These are phyloP conservation scores for Monosporozyma solicola DNA, from an alignment of 805 yeast species.

Conservation along the genomic window DNA sequence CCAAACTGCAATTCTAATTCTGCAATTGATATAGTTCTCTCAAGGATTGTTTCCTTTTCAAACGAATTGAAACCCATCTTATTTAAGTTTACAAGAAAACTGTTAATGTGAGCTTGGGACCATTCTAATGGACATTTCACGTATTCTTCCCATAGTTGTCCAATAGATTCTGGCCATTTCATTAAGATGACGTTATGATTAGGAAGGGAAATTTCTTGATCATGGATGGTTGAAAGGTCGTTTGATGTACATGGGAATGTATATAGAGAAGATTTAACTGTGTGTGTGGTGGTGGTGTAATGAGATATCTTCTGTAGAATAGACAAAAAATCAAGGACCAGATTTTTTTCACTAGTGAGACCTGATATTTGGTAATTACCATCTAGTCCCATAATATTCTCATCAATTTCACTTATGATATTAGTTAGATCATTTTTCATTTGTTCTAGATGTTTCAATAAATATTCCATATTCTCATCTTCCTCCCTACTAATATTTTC, in stretches of 20 bases:
- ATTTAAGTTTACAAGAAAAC: slow-evolving; percentile 9
- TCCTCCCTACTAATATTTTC: neutral
- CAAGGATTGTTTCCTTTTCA: slow-evolving; percentile 7
- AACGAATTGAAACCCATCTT: neutral
- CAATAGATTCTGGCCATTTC: slow-evolving; percentile 23
- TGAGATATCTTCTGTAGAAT: neutral
- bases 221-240: neutral
- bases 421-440: neutral
- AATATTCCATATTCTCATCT: neutral
- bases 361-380: neutral
- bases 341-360: neutral
- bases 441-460: neutral
- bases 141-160: slow-evolving; percentile 26
- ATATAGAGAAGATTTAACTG: neutral
- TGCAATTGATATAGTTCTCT: slow-evolving; percentile 18
- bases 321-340: neutral
- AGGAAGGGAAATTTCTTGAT: slow-evolving; percentile 4
- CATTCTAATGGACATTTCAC: slow-evolving; percentile 22
- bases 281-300: too few species aligned
- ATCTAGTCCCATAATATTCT: neutral
- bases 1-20: slow-evolving; percentile 21
- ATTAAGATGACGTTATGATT: slow-evolving; percentile 24
- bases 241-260: neutral
- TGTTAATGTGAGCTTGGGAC: slow-evolving; percentile 17
- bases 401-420: neutral